Percentiles rank a stretch among this genome's conserved stretches.
Evolutionary conservation across 2,329 filamentous ascomycete species (phyloP).

Genomic region (Hymenoscyphus infarciens): DNA sequence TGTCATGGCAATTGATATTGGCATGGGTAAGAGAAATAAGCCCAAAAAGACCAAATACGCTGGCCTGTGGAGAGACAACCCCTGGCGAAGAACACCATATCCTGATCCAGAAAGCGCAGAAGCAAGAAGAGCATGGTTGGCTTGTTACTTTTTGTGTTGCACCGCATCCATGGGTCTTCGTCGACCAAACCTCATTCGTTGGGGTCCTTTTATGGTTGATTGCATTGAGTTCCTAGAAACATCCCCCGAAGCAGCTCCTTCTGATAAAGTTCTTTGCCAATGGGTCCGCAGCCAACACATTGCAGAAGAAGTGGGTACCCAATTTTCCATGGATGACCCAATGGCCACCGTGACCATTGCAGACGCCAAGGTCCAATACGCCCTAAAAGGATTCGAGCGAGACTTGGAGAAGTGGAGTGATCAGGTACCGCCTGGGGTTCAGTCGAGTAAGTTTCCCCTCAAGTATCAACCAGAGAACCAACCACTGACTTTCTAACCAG

Average conservation of each 20-base stretch:
- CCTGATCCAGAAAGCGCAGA: conserved; percentile 35
- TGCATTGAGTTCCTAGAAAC: conserved; percentile 42
- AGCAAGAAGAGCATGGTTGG: conserved; percentile 36
- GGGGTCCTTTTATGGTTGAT: conserved; percentile 43
- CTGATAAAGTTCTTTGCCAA: conserved; percentile 41
- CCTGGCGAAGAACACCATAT: conserved; percentile 40
- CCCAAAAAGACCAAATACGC: conserved; percentile 37
- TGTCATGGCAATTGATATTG: conserved; percentile 44
- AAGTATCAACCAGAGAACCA: conserved; percentile 10
- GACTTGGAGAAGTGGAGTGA: conserved; percentile 47
- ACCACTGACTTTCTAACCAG: conserved; percentile 31
- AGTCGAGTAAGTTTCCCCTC: conserved; percentile 29
- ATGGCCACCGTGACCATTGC: conserved; percentile 45
- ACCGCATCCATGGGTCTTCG: conserved; percentile 43
- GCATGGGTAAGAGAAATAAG: conserved; percentile 35
- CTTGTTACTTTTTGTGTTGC: conserved; percentile 37
- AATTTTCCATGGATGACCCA: conserved; percentile 50
- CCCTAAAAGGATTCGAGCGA: conserved; percentile 51
- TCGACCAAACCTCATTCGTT: conserved; percentile 43
- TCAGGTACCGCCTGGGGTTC: conserved; percentile 39
- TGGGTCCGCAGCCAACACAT: conserved; percentile 45
- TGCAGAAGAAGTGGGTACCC: conserved; percentile 52
- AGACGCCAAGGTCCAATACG: conserved; percentile 52
- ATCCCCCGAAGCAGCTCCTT: conserved; percentile 38
- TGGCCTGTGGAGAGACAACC: conserved; percentile 39